These are phyloP conservation scores for Inonotus obliquus DNA, from an alignment of 1,284 basidiomycete genomes.

Conservation along the genomic window DNA sequence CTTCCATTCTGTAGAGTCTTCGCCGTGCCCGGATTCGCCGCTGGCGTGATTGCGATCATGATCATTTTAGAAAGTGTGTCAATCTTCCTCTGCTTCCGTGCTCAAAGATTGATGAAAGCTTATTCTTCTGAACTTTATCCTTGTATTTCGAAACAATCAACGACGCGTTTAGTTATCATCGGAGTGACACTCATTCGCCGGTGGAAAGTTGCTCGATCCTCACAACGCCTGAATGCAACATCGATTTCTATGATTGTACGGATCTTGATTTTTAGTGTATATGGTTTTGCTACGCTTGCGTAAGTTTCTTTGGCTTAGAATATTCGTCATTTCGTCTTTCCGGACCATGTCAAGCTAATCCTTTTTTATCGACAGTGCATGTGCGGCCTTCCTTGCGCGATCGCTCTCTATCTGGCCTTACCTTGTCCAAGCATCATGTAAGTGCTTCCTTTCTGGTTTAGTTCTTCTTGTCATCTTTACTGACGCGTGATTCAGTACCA, in stretches of 20 bases:
- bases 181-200: conserved; percentile 11
- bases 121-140: neutral
- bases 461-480: neutral
- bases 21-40: conserved; percentile 14
- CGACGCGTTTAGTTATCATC: conserved; percentile 4
- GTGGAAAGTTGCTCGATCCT: conserved; percentile 7
- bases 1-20: neutral
- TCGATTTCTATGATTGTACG: conserved; percentile 15
- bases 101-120: neutral
- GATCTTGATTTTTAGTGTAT: conserved; percentile 15
- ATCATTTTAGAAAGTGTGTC: conserved; percentile 12
- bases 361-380: conserved; percentile 1
- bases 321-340: neutral
- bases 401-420: conserved; percentile 14
- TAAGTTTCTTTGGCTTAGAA: conserved; percentile 4
- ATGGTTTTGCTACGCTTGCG: conserved; percentile 13
- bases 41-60: conserved; percentile 15
- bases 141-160: neutral
- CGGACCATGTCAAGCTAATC: neutral
- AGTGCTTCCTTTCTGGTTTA: neutral
- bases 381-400: conserved; percentile 16
- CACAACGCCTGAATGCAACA: conserved; percentile 5
- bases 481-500: conserved; percentile 4
- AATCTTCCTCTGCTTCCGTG: neutral
- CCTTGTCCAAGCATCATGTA: conserved; percentile 17